Evolutionary conservation across 1,284 basidiomycete genomes (phyloP).

Genomic region (Hymenochaete sp.): DNA sequence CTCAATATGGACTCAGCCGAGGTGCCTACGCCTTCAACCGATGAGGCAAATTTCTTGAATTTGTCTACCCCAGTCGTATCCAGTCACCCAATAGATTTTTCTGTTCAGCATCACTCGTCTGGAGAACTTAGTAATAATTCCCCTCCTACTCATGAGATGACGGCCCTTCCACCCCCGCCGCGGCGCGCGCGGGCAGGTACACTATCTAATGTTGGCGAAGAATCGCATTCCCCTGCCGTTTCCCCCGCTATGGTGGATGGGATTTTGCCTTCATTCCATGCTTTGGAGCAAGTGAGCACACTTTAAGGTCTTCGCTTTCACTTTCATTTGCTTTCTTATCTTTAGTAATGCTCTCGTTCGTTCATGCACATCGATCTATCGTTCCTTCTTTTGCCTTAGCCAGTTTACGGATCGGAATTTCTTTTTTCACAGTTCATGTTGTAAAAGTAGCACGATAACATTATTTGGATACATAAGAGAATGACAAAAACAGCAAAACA

Average conservation of each 20-base stretch:
- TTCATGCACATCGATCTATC: neutral
- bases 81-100: conserved; percentile 10
- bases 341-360: neutral
- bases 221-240: conserved; percentile 23
- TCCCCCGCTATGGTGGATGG: conserved; percentile 23
- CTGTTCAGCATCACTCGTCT: conserved; percentile 8
- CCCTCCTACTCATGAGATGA: conserved; percentile 34
- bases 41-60: conserved; percentile 20
- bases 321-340: neutral
- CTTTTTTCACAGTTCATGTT: conserved; percentile 8
- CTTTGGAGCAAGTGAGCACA: neutral
- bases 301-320: conserved; percentile 4
- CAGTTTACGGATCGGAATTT: no score
- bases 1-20: conserved; percentile 40
- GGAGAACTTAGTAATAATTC: conserved; percentile 30
- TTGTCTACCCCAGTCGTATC: conserved; percentile 13
- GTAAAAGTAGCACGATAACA: conserved; percentile 12
- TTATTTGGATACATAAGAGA: conserved; percentile 16
- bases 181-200: conserved; percentile 41
- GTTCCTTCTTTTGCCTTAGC: neutral
- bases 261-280: neutral
- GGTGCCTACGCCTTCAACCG: conserved; percentile 23
- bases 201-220: conserved; percentile 32
- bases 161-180: conserved; percentile 53
- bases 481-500: conserved; percentile 1